Conservation (phyloP, 139 green algal genomes). For the Tetraselmis chui region DNA sequence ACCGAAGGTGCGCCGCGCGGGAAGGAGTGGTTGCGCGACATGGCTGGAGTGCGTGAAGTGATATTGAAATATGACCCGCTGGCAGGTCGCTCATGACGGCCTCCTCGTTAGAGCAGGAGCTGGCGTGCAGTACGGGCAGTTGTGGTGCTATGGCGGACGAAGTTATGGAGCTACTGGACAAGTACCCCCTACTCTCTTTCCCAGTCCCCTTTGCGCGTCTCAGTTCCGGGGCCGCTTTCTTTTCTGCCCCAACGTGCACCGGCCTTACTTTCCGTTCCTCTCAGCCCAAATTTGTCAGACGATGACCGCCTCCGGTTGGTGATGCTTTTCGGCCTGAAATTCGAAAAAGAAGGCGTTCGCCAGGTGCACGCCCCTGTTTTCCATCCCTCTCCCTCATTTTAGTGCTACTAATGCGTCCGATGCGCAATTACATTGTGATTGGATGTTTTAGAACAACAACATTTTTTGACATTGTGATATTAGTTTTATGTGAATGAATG, state of each 20-base stretch:
- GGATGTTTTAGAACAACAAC: no score
- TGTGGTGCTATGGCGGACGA: slow-evolving; percentile 15
- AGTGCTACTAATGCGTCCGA: no score
- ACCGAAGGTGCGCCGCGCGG: slow-evolving; percentile 16
- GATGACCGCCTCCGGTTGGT: slow-evolving; percentile 67
- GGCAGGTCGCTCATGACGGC: slow-evolving; percentile 22
- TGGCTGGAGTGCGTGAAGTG: slow-evolving; percentile 39
- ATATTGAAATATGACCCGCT: not conserved
- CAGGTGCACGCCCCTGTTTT: not conserved
- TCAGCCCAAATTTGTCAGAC: slow-evolving; percentile 26
- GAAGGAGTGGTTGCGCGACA: no score
- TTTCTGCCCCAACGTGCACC: no score
- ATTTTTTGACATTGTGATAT: no score
- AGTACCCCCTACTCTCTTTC: not conserved
- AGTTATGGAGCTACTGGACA: slow-evolving; percentile 32
- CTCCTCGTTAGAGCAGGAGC: slow-evolving; percentile 84
- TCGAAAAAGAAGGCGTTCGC: slow-evolving; percentile 67
- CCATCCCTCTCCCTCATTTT: not conserved
- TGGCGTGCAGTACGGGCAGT: slow-evolving; percentile 50
- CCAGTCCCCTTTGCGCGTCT: not conserved
- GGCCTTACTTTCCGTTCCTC: not conserved
- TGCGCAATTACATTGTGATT: no score
- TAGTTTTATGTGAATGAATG: no score
- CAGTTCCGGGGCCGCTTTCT: not conserved
- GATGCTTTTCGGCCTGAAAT: slow-evolving; percentile 81